A percentile compares a stretch with the other conserved stretches of the same genome.
phyloP scores from a whole-genome alignment of 495 filamentous ascomycete genomes.

The Aspergillus haitiensis region DNA sequence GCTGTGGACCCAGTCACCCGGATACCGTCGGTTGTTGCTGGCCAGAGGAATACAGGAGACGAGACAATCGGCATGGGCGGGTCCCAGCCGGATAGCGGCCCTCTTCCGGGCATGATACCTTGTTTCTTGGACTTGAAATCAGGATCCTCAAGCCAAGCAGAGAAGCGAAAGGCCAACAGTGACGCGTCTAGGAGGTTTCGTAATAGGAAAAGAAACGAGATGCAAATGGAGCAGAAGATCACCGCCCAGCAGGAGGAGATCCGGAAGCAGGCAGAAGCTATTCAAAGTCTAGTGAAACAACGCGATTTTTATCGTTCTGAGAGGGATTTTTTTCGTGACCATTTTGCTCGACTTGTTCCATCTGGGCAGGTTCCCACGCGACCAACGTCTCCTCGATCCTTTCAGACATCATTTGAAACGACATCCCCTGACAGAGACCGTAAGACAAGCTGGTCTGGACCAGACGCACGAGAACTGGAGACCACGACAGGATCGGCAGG shows the following conservation, averaged over 20 bases:
- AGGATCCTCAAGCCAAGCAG: slow-evolving; percentile 81
- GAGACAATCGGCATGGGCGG: slow-evolving; percentile 39
- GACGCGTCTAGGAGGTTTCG: slow-evolving; percentile 89
- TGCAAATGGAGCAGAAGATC: slow-evolving; percentile 63
- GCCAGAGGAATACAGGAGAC: slow-evolving; percentile 36
- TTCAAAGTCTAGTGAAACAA: slow-evolving; percentile 53
- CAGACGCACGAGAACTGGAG: slow-evolving; percentile 13
- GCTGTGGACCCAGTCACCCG: slow-evolving; percentile 34
- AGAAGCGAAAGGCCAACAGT: slow-evolving; percentile 92
- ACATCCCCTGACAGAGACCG: slow-evolving; percentile 9
- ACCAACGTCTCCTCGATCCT: slow-evolving; percentile 42
- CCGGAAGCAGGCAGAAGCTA: slow-evolving; percentile 55
- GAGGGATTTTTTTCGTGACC: slow-evolving; percentile 66
- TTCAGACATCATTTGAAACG: slow-evolving; percentile 16
- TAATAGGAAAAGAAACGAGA: slow-evolving; percentile 85
- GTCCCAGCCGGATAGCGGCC: slow-evolving; percentile 33
- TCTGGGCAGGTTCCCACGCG: slow-evolving; percentile 40
- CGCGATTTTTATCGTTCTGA: slow-evolving; percentile 59
- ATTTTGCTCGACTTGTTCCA: slow-evolving; percentile 54
- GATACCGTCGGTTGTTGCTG: slow-evolving; percentile 26
- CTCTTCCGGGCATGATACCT: slow-evolving; percentile 56
- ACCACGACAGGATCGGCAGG: slow-evolving; percentile 5
- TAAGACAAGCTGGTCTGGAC: slow-evolving; percentile 10
- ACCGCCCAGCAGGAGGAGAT: slow-evolving; percentile 57
- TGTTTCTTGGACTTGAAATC: slow-evolving; percentile 69